Base-by-base conservation (phyloP, 2,329 filamentous ascomycete species). In the Neofusicoccum sp. region DNA sequence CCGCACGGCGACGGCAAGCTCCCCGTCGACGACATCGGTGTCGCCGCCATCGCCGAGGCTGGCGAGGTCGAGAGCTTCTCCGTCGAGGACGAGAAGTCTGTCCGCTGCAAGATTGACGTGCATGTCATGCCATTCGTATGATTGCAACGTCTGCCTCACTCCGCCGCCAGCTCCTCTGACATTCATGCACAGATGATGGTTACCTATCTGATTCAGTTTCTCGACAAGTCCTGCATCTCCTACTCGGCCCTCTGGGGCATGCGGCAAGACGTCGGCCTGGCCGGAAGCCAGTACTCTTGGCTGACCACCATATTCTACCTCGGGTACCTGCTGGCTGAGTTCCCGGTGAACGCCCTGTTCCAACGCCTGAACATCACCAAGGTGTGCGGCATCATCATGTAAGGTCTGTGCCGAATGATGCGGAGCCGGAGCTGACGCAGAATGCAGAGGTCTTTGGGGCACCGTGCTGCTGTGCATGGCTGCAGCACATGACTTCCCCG, bases 91-190 rank as follows among this genome's bases (percentile, higher is more conserved):
- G 84, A 85, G 69, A 31, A 31, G 5, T 14, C 78, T 36, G 78
- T 84, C 5, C 71, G 84, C 38, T 75, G 77, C 30, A 78, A 76
- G 63, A 83, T 84, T 56, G 82, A 84, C 65, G 68, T 80, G 26
- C 51, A 56, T 20, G 36, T 56, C 7, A 56, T 56, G 51, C 51
- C 51, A 3, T 26, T 56, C 2, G 51, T 56, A 26, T 31, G 51
- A 16, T 1, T 12, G 11, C 14, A 20, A n/a, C n/a, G n/a, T n/a
- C n/a, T n/a, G n/a, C n/a, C n/a, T n/a, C n/a, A n/a, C n/a, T n/a
- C n/a, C n/a, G n/a, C n/a, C n/a, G n/a, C n/a, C n/a, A n/a, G n/a
- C n/a, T n/a, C n/a, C n/a, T n/a, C n/a, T n/a, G 70, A 76, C 58
- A 75, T 84, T 24, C 38, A 63, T 2, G 58, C 62, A 33, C 44